Evolutionary conservation across 2,329 filamentous ascomycete genomes (phyloP), one percentile per base, ranked within the genome.

Genomic region (Ceratocystis diversiconidia): DNA sequence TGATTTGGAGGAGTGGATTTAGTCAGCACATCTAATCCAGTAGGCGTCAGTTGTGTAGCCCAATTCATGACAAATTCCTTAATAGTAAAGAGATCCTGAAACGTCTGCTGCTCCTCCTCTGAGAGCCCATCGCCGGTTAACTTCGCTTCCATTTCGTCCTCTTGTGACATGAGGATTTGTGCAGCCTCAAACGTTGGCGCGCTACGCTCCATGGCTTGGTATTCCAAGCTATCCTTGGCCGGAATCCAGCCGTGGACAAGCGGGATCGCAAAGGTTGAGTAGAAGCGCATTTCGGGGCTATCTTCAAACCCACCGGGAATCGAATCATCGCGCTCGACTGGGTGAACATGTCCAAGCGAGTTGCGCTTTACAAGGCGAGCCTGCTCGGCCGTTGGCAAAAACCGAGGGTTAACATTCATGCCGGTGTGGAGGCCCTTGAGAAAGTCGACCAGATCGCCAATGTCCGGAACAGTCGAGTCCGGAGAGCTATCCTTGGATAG

Each of bases 331-430:
- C 79, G 75, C 61, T 82, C 78, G 0, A 76, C 75, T 0, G 80
- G 79, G 68, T 82, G 77, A 1, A 82, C 71, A 68, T 84, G 78
- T 1, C 78, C 79, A 43, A 83, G 76, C 0, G 80, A 81, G 2
- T 77, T 83, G 62, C 76, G 79, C 72, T 79, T 80, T 59, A 80
- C 79, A 1, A 79, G 78, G 65, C 71, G 74, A 36, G 77, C 72
- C 22, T 78, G 74, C 15, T 81, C 77, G 6, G 76, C 72, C 0
- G 78, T 80, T 1, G 89, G 81, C 6, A 95, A 81, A 69, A 96
- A 94, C 22, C 88, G 85, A 1, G 94, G 94, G 69, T 99, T 99
- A 66, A 97, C 92, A 71, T 97, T 99, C 89, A 99, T 96, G 46
- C 94, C 94, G 0, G 92, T 97, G 70, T 96, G 90, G 1, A 99